These are phyloP conservation scores for Ramalina peruviana DNA, from an alignment of 495 filamentous ascomycete genomes.

Conservation along the genomic window DNA sequence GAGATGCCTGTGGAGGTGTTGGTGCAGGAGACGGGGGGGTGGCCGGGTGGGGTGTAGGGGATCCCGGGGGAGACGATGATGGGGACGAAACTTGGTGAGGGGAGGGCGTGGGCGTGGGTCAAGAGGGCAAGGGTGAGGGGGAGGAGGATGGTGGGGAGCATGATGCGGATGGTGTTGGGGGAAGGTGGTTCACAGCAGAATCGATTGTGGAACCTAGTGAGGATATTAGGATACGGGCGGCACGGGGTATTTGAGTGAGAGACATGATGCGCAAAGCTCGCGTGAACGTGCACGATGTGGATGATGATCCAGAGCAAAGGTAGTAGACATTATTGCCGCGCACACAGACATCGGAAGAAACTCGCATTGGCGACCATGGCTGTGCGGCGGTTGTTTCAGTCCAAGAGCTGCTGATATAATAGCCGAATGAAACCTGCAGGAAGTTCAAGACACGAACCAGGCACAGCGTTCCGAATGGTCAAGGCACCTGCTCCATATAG, in stretches of 20 bases:
- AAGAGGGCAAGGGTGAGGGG: slow-evolving; percentile 34
- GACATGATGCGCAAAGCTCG: not conserved
- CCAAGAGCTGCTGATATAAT: not conserved
- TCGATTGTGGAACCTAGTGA: not conserved
- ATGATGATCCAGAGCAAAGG: not conserved
- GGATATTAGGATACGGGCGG: not conserved
- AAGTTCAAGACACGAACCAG: no score
- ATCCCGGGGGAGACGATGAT: slow-evolving; percentile 23
- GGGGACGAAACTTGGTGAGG: slow-evolving; percentile 13
- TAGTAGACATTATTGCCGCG: not conserved
- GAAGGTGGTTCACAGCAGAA: not conserved
- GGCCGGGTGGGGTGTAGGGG: slow-evolving; percentile 19
- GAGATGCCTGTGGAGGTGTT: slow-evolving; percentile 17
- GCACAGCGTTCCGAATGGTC: no score
- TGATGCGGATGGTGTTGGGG: not conserved
- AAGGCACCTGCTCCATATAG: not conserved
- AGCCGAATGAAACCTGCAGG: not conserved
- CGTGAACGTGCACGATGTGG: not conserved
- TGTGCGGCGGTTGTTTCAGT: not conserved
- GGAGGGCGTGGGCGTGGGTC: slow-evolving; percentile 17
- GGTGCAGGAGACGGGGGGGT: slow-evolving; percentile 24
- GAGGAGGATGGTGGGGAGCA: slow-evolving; percentile 26
- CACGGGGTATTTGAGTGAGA: not conserved
- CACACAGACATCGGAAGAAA: not conserved
- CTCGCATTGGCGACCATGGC: slow-evolving; percentile 4